Conservation (phyloP, 2,329 filamentous ascomycete species). For the Penicillium sclerotiorum region DNA sequence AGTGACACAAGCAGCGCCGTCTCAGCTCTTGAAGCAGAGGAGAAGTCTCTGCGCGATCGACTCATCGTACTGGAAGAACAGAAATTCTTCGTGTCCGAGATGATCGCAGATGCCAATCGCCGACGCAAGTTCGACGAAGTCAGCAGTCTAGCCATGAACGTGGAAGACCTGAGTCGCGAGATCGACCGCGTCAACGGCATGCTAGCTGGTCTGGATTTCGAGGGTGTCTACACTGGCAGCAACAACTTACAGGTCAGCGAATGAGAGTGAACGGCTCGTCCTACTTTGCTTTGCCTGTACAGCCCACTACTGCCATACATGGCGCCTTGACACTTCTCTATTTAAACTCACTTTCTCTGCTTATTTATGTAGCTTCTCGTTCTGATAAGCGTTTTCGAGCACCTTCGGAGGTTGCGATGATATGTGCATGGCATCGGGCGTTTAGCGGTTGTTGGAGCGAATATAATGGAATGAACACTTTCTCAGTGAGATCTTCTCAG, state of each 20-base stretch:
- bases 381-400: slow-evolving; percentile 18
- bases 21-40: slow-evolving; percentile 75
- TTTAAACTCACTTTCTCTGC: slow-evolving; percentile 6
- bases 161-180: slow-evolving; percentile 79
- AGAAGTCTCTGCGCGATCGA: slow-evolving; percentile 77
- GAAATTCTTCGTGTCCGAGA: slow-evolving; percentile 82
- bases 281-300: slow-evolving; percentile 1
- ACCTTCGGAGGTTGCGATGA: slow-evolving; percentile 10
- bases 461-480: slow-evolving; percentile 14
- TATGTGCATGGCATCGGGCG: slow-evolving; percentile 34
- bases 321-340: slow-evolving; percentile 6
- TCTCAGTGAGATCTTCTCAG: too few relatives aligned
- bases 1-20: slow-evolving; percentile 60
- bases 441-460: slow-evolving; percentile 18
- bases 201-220: slow-evolving; percentile 68
- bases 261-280: slow-evolving; percentile 10
- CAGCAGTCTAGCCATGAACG: slow-evolving; percentile 73
- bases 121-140: slow-evolving; percentile 85
- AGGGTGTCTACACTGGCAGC: slow-evolving; percentile 49
- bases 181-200: slow-evolving; percentile 69
- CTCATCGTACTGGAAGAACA: slow-evolving; percentile 89
- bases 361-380: background rate
- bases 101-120: slow-evolving; percentile 76
- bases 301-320: slow-evolving; percentile 6
- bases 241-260: slow-evolving; percentile 10